A percentile compares a stretch with the other conserved stretches of the same genome.
Conservation (phyloP, 1,139 yeast genomes). For the Yamadazyma friedrichii region DNA sequence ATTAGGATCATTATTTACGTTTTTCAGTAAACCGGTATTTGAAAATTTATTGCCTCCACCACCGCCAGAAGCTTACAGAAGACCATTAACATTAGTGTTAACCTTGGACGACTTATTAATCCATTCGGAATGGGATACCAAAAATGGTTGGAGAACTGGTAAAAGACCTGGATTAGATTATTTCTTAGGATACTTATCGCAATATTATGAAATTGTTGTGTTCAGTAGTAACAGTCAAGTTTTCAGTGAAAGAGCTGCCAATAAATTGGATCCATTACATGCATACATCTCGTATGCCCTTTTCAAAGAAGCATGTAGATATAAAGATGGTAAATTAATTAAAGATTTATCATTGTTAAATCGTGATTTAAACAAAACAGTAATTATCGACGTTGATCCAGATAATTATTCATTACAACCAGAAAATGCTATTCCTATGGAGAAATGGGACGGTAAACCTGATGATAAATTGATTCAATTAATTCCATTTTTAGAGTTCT, state of each 20-base stretch:
- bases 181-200: constrained; percentile 90
- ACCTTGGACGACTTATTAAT: constrained; percentile 87
- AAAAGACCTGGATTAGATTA: constrained; percentile 98
- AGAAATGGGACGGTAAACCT: constrained; percentile 83
- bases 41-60: constrained; percentile 87
- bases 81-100: constrained; percentile 87
- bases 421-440: constrained; percentile 81
- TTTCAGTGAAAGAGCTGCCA: constrained; percentile 80
- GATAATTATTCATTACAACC: constrained; percentile 82
- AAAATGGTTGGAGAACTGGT: constrained; percentile 97
- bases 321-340: constrained; percentile 82
- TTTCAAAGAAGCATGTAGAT: constrained; percentile 88
- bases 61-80: constrained; percentile 87
- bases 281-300: constrained; percentile 86
- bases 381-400: constrained; percentile 75
- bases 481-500: constrained; percentile 91
- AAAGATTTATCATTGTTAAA: constrained; percentile 86
- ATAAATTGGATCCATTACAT: constrained; percentile 89
- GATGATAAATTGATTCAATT: constrained; percentile 76
- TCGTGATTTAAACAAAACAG: constrained; percentile 81
- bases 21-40: constrained; percentile 91
- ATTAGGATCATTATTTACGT: constrained; percentile 71
- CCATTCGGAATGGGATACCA: constrained; percentile 89
- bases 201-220: constrained; percentile 91
- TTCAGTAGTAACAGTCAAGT: constrained; percentile 85